Evolutionary conservation across 441 rosid genomes (phyloP), one percentile per base, ranked within the genome.

Genomic region (Erodium texanum): DNA sequence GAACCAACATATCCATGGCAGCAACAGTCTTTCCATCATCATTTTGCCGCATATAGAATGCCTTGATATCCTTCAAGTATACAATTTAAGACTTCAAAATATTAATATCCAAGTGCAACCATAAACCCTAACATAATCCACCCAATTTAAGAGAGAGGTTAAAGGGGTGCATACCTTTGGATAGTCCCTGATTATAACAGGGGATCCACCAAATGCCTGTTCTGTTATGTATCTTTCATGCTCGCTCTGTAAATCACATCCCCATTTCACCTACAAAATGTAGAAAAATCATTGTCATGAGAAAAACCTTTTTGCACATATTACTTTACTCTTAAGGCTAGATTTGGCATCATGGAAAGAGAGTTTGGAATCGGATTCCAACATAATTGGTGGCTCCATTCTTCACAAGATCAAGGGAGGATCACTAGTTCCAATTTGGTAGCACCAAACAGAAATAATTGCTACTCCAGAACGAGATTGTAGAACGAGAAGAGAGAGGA

Each of bases 21-120:
- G 99, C 99, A 62, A 94, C 99, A 24, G 97, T 94, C 82, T 85
- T 91, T 34, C 96, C 96, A 72, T 94, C 99, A 66, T 89, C 92
- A 73, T 94, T 94, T 82, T 88, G 88, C 65, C 97, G 87, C 99
- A 94, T 91, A 77, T 91, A 94, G 77, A 94, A 94, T 52, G 99
- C 99, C 76, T 94, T 94, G 72, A 94, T 94, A 68, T 89, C 99
- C 93, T 86, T 80, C 29, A 27, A 76, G 67, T 68, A 69, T 43
- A 70, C 22, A 64, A 67, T 41, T 14, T 62, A 64, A 36, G 66
- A 70, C 48, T 58, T 36, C 61, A 75, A 41, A 67, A 62, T 61
- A 58, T 41, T 32, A 59, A 19, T 23, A 10, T 62, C 18, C 38
- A 20, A 32, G 23, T 41, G 45, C 14, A 27, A 8, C 2, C 15